Evolutionary conservation across 2,329 filamentous ascomycete species (phyloP).

Genomic region (Xylogone sp.): DNA sequence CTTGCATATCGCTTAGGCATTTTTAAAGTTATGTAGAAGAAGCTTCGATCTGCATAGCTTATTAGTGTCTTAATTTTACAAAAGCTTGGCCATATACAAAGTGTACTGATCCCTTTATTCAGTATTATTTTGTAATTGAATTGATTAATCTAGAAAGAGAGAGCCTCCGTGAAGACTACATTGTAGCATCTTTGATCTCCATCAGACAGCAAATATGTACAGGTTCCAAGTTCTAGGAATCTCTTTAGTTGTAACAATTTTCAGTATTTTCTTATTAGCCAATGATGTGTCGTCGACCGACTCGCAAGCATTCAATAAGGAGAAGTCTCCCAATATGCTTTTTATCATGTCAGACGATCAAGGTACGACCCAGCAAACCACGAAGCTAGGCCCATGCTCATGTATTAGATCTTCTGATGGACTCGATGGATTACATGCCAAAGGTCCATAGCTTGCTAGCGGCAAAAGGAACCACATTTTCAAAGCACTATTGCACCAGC

Average conservation of each 20-base stretch:
- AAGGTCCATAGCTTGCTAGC: constrained; percentile 46
- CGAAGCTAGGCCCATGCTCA: not conserved
- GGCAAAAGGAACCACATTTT: constrained; percentile 48
- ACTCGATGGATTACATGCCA: constrained; percentile 53
- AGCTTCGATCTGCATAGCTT: no score
- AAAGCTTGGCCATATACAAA: not conserved
- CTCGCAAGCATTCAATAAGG: not conserved
- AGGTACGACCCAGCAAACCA: constrained; percentile 18
- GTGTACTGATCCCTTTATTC: not conserved
- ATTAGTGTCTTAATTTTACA: no score
- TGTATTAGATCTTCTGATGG: constrained; percentile 44
- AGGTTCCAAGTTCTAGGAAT: not conserved
- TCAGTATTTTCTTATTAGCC: not conserved
- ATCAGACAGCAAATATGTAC: not conserved
- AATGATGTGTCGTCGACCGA: not conserved
- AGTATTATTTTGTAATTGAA: not conserved
- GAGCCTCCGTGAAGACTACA: not conserved
- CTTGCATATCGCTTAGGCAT: not conserved
- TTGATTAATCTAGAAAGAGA: not conserved
- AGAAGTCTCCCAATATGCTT: constrained; percentile 41
- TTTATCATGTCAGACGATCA: constrained; percentile 62
- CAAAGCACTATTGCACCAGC: constrained; percentile 54
- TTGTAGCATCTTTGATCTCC: not conserved
- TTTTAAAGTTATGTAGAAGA: no score
- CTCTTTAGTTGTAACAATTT: not conserved